Evolutionary conservation across 2,329 filamentous ascomycete genomes (phyloP).

Genomic region (Thelonectria blattea): DNA sequence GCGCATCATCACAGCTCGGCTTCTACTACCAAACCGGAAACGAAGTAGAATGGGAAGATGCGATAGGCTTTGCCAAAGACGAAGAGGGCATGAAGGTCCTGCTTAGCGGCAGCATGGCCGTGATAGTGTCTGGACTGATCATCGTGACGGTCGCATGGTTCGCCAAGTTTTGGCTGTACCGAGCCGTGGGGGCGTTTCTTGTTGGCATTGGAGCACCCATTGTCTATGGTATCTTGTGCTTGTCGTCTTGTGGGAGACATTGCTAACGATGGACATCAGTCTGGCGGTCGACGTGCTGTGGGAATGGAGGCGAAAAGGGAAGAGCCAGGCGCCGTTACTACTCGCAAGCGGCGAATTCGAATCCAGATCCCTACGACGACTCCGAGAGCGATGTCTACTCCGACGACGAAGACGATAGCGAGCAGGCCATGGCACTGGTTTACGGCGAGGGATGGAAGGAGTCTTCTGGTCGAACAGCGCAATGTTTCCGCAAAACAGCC

Average conservation of each 20-base stretch:
- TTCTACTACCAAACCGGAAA: constrained; percentile 43
- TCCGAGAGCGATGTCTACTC: constrained; percentile 23
- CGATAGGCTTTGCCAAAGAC: constrained; percentile 37
- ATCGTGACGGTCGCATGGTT: constrained; percentile 36
- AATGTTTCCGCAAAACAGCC: constrained; percentile 10
- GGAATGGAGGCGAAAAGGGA: constrained; percentile 8
- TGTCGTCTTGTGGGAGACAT: not conserved
- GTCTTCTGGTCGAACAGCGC: not conserved
- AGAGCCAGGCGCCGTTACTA: constrained; percentile 11
- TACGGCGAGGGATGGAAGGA: constrained; percentile 23
- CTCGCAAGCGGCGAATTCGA: constrained; percentile 7
- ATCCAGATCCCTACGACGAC: constrained; percentile 23
- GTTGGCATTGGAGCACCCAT: constrained; percentile 27
- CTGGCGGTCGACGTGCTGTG: constrained; percentile 25
- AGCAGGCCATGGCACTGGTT: constrained; percentile 21
- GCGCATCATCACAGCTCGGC: constrained; percentile 41
- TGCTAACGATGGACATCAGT: constrained; percentile 21
- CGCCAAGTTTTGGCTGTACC: constrained; percentile 35
- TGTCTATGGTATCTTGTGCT: constrained; percentile 30
- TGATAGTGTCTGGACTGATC: constrained; percentile 29
- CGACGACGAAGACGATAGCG: constrained; percentile 26
- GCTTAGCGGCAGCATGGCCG: constrained; percentile 38
- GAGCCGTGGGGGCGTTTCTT: constrained; percentile 30
- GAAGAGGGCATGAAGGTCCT: constrained; percentile 42
- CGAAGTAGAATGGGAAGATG: constrained; percentile 42